Percentiles rank a stretch among this genome's conserved stretches.
Conservation (phyloP, 2,329 filamentous ascomycete species). For the Arthrobotrys musiformis region DNA sequence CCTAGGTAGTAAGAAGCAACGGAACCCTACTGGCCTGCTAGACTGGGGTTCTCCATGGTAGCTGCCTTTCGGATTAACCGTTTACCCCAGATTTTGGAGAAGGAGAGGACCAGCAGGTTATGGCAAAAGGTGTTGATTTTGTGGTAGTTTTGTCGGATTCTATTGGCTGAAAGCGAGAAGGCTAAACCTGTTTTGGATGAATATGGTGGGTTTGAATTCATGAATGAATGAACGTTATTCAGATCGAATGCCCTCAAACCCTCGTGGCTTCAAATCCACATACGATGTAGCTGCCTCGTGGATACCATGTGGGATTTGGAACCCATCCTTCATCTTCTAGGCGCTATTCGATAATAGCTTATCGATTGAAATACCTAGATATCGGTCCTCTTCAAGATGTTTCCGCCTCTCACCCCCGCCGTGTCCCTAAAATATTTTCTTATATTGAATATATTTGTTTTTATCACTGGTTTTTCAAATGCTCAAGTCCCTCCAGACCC, state of each 20-base stretch:
- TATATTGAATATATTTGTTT: background rate
- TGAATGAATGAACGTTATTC: background rate
- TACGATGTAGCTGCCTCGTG: too few relatives aligned
- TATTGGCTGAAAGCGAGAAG: background rate
- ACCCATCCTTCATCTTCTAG: background rate
- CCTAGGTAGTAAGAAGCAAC: background rate
- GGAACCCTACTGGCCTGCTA: background rate
- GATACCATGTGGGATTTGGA: background rate
- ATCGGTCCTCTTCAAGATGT: background rate
- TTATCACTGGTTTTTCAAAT: too few relatives aligned
- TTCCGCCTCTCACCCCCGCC: background rate
- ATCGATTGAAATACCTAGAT: background rate
- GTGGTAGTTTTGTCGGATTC: background rate
- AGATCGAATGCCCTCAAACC: constrained; percentile 4
- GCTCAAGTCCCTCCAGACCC: background rate
- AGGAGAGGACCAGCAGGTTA: too few relatives aligned
- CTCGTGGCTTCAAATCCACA: background rate
- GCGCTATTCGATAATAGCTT: background rate
- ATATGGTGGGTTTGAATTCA: background rate
- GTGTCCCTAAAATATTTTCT: background rate
- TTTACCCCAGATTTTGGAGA: background rate
- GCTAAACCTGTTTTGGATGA: background rate
- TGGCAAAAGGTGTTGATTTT: background rate
- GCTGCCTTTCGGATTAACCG: background rate
- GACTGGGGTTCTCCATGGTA: background rate